A percentile compares a stretch with the other conserved stretches of the same genome.
These are phyloP conservation scores for Stylosanthes scabra DNA, from an alignment of 331 rosid genomes.

Conservation along the genomic window DNA sequence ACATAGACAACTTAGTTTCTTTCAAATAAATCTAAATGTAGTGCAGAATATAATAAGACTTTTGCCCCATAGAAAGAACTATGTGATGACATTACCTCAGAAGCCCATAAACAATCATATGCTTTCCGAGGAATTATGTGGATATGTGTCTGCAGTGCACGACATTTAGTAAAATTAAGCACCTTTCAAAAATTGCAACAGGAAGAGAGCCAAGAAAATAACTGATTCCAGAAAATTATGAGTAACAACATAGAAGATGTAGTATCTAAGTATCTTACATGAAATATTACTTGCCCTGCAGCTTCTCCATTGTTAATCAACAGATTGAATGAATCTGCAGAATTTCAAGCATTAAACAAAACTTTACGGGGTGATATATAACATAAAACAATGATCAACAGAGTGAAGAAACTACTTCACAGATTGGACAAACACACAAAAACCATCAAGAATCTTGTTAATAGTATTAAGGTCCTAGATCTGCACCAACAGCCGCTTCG, in stretches of 20 bases:
- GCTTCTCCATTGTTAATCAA: conserved; percentile 85
- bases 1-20: too few species aligned
- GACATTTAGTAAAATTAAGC: conserved; percentile 37
- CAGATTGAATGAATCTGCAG: conserved; percentile 91
- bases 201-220: conserved; percentile 2
- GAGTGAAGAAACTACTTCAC: neutral
- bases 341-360: conserved; percentile 39
- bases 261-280: conserved; percentile 77
- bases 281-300: conserved; percentile 97
- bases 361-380: conserved; percentile 8
- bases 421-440: neutral
- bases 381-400: conserved; percentile 23
- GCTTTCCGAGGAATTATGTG: conserved; percentile 92
- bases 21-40: too few species aligned
- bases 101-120: conserved; percentile 84
- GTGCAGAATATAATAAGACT: too few species aligned
- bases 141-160: conserved; percentile 80
- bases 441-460: neutral
- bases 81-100: conserved; percentile 66
- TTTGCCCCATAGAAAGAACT: too few species aligned
- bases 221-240: conserved; percentile 19
- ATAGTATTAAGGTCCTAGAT: neutral
- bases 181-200: conserved; percentile 23
- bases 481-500: too few species aligned
- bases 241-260: conserved; percentile 2